Evolutionary conservation across 2,329 filamentous ascomycete genomes (phyloP).

Genomic region (Stagonosporopsis tanaceti): DNA sequence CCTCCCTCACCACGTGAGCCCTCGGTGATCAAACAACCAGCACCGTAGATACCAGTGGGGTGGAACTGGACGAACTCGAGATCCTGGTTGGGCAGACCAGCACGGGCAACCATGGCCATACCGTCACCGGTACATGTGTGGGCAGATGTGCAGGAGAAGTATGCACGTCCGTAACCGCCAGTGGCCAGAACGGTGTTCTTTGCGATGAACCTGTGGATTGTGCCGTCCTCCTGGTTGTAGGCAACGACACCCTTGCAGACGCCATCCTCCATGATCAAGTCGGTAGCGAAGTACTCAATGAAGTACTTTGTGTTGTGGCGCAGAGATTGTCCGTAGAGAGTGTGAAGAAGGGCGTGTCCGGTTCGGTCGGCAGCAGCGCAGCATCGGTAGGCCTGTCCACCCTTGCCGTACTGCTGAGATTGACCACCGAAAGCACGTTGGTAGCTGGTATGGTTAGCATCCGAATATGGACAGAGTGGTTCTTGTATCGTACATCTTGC

Average conservation of each 20-base stretch:
- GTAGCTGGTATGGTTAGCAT: slow-evolving; percentile 66
- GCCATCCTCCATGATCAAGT: slow-evolving; percentile 96
- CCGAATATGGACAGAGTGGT: background rate
- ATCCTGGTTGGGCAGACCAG: slow-evolving; percentile 98
- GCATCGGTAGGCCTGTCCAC: slow-evolving; percentile 97
- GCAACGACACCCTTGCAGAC: slow-evolving; percentile 96
- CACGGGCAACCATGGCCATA: slow-evolving; percentile 99
- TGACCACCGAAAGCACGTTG: slow-evolving; percentile 98
- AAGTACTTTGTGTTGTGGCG: slow-evolving; percentile 99
- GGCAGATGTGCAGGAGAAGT: slow-evolving; percentile 97
- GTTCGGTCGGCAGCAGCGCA: slow-evolving; percentile 96
- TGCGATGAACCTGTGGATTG: slow-evolving; percentile 93
- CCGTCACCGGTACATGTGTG: slow-evolving; percentile 99
- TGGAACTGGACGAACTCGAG: slow-evolving; percentile 99
- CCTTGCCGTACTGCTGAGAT: slow-evolving; percentile 93
- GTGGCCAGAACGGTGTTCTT: slow-evolving; percentile 97
- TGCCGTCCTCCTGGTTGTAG: slow-evolving; percentile 99
- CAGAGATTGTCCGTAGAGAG: slow-evolving; percentile 95
- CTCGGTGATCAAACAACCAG: slow-evolving; percentile 94
- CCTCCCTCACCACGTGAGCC: slow-evolving; percentile 97
- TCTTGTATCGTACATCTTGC: slow-evolving; percentile 73
- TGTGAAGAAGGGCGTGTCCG: slow-evolving; percentile 96
- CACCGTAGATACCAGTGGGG: slow-evolving; percentile 98
- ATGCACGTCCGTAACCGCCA: slow-evolving; percentile 95
- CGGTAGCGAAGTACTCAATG: slow-evolving; percentile 97